Evolutionary conservation across 495 filamentous ascomycete genomes (phyloP).

Genomic region (Penicillium canescens): DNA sequence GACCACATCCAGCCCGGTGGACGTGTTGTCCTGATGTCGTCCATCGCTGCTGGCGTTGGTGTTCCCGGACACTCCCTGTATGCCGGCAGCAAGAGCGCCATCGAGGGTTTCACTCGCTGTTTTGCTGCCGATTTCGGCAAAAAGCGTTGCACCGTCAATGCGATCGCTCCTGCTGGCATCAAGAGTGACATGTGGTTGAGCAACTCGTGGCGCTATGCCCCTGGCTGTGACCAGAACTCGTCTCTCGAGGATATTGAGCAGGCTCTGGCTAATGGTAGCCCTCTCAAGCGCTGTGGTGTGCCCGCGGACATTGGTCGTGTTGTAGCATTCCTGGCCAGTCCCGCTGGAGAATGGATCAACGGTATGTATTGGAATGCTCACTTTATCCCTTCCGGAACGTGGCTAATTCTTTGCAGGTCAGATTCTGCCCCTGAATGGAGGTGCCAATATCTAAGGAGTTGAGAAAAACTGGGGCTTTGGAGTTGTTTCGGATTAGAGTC

Average conservation of each 20-base stretch:
- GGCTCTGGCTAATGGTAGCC: conserved; percentile 41
- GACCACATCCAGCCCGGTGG: conserved; percentile 67
- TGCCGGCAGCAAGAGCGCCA: conserved; percentile 73
- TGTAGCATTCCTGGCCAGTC: conserved; percentile 54
- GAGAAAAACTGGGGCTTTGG: neutral
- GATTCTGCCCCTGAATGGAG: conserved; percentile 35
- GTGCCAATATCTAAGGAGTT: conserved; percentile 31
- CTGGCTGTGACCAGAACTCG: conserved; percentile 42
- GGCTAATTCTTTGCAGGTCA: conserved; percentile 23
- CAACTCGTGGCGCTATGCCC: conserved; percentile 66
- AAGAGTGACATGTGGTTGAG: conserved; percentile 78
- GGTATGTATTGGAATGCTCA: conserved; percentile 39
- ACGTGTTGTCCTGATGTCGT: conserved; percentile 60
- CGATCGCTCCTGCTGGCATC: conserved; percentile 73
- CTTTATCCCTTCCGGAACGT: neutral
- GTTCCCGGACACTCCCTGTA: conserved; percentile 75
- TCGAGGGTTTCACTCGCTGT: conserved; percentile 75
- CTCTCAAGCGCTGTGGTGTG: conserved; percentile 54
- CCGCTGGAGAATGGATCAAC: conserved; percentile 63
- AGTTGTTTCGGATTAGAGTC: neutral
- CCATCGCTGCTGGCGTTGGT: conserved; percentile 56
- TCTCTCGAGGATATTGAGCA: conserved; percentile 43
- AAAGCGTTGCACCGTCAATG: conserved; percentile 74
- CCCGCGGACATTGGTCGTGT: conserved; percentile 61
- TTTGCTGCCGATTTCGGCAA: conserved; percentile 74